Evolutionary conservation across 257 asterid genomes (phyloP), one percentile per base, ranked within the genome.

Genomic region (Paraleonurus japonicus): DNA sequence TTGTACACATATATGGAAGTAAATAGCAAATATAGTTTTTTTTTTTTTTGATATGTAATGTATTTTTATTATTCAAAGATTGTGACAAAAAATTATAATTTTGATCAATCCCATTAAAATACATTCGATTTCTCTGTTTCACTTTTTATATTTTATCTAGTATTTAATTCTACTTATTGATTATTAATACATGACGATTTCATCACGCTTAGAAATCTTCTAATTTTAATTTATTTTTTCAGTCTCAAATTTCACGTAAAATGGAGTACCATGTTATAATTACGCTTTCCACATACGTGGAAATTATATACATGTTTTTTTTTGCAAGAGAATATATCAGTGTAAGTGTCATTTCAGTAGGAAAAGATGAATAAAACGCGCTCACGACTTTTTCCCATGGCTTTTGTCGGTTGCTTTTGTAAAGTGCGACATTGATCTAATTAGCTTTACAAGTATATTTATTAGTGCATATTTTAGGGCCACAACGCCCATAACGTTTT

Each of bases 381-480:
- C 70, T 43, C 30, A n/a, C 17, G 55, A 66, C 75, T 41, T 64
- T 67, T 67, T 51, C 17, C 60, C 73, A 78, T 71, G 9, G 68
- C 61, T 57, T 50, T 65, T 72, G 83, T 81, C 79, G 83, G 82
- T 65, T 19, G 79, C 77, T 78, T 78, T 71, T 67, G 78, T 69
- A 69, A 78, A 78, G 76, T 51, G 57, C 53, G 51, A 35, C 73
- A 62, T 45, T 22, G 72, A 68, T 37, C n/a, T 26, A 6, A 57
- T 50, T 22, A 22, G 15, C 37, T 37, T 59, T 51, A 32, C 27
- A 59, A 22, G 58, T 22, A 63, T 64, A 51, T 51, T 19, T 17
- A 53, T 72, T 28, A 69, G 81, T 81, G 81, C 81, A 71, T 70
- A 69, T 65, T 35, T 33, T 3, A 68, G 51, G 74, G 76, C 76